Evolutionary conservation across 805 yeast genomes (phyloP).

Genomic region (Metschnikowia vanudenii): DNA sequence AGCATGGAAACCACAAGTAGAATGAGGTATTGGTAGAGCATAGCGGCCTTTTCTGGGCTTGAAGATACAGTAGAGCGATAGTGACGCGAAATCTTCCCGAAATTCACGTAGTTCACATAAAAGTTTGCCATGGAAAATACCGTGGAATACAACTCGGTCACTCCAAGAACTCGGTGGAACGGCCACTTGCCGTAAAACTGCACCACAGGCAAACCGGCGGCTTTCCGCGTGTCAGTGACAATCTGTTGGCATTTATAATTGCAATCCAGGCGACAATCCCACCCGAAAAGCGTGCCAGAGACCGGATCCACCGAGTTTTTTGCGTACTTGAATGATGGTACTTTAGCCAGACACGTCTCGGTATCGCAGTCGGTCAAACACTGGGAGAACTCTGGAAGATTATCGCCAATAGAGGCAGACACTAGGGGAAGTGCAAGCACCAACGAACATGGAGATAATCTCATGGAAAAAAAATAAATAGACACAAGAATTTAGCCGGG

Average conservation of each 20-base stretch:
- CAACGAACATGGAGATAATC: neutral
- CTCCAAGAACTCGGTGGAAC: conserved; percentile 34
- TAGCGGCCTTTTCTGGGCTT: conserved; percentile 19
- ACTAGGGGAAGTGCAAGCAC: neutral
- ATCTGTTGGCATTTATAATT: conserved; percentile 40
- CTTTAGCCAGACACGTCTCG: conserved; percentile 17
- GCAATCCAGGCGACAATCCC: conserved; percentile 41
- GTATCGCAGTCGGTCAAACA: conserved; percentile 27
- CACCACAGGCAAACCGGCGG: conserved; percentile 27
- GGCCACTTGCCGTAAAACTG: conserved; percentile 48
- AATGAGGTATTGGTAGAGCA: conserved; percentile 32
- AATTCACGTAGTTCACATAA: conserved; percentile 31
- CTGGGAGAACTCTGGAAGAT: conserved; percentile 28
- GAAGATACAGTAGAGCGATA: conserved; percentile 21
- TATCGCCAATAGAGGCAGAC: conserved; percentile 32
- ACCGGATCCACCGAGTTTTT: conserved; percentile 19
- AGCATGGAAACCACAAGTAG: conserved; percentile 28
- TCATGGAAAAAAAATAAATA: neutral
- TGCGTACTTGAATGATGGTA: conserved; percentile 16
- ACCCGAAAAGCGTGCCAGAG: conserved; percentile 22
- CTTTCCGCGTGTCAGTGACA: conserved; percentile 25
- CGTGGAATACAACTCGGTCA: conserved; percentile 36
- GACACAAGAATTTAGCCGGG: too few relatives aligned
- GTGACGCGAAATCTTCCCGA: conserved; percentile 28
- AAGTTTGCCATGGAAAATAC: conserved; percentile 38